Evolutionary conservation across 208 protist species (phyloP), one percentile per base, ranked within the genome.

Genomic region (Tritrichomonas foetus): DNA sequence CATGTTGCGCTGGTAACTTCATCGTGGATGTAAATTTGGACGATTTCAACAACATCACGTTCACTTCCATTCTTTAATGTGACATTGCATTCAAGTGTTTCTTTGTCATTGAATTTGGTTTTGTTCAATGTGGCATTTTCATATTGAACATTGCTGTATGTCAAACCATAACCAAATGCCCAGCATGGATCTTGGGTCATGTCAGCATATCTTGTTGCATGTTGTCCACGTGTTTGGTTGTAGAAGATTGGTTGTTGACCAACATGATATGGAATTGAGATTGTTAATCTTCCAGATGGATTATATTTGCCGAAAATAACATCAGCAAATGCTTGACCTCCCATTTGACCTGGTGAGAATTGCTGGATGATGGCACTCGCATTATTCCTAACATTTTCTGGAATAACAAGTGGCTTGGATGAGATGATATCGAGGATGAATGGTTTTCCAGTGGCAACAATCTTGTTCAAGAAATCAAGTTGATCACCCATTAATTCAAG

Each of bases 341-440:
- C 95, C 1, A 75, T 25, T 16, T 94, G 82, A 27, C 95, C 95
- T 14, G 95, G 94, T 3, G 95, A 89, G 53, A 95, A 95, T 30
- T 94, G 80, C 41, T 94, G 33, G 25, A 96, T 49, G 27, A 96
- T 94, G 27, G 95, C 94, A 72, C 55, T 55, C 5, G 92, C 55
- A 33, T 80, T 3, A 33, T 94, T 44, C 11, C 66, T 66, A 22
- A 69, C 89, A 16, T 72, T 72, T 30, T 72, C 33, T 30, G 94
- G 61, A 25, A 95, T 1, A 36, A 95, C 74, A 27, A 95, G 93
- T 20, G 95, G 89, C n/a, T 95, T 95, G 39, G 94, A 89, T 47
- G 95, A 33, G 0, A 95, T 94, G 27, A 95, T 50, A 27, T 95
- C 36, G 25, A 96, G 57, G 61, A 96, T 95, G n/a, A 94, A 93